Evolutionary conservation across 306 rosid species (phyloP), one percentile per base, ranked within the genome.

Genomic region (Glycine soja): DNA sequence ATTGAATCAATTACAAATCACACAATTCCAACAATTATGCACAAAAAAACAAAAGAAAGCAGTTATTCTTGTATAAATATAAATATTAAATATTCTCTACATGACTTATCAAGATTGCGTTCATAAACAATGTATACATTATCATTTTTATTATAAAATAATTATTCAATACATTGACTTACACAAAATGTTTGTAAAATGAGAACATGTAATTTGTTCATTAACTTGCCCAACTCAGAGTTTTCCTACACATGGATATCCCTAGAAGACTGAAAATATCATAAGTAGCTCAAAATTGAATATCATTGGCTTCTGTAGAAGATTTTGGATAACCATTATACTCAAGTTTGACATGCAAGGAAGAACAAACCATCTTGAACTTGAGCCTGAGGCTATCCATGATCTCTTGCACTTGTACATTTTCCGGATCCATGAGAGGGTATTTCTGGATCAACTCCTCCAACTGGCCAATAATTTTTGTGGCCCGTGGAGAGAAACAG

Each of bases 311-410:
- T 38, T 88, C 91, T 0, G 78, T 53, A 53, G 85, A 71, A 5
- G 86, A 72, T 69, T 82, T 90, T 0, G 91, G 94, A 65, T 89
- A 88, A 51, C 92, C 98, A 46, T 75, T 57, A 30, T 90, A 89
- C 76, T 89, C 91, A 82, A 90, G 87, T 87, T 86, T 95, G 80
- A 89, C 90, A 24, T 87, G 94, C 85, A 93, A 72, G 0, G 91
- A 88, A 36, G 92, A 89, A 81, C 81, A 90, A 50, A 89, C 77
- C n/a, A 86, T 87, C 88, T 84, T 88, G 78, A 93, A 91, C 87
- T 95, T 93, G 79, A 88, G 73, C 85, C 97, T 88, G 77, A 93
- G 80, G n/a, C 72, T 83, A 43, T 89, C 92, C 95, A 93, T 90
- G 11, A 90, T 73, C 65, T 89, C 91, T 59, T 90, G 95, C 53